These are phyloP conservation scores for Eudorina sp. DNA, from an alignment of 139 green algal species.

Conservation along the genomic window DNA sequence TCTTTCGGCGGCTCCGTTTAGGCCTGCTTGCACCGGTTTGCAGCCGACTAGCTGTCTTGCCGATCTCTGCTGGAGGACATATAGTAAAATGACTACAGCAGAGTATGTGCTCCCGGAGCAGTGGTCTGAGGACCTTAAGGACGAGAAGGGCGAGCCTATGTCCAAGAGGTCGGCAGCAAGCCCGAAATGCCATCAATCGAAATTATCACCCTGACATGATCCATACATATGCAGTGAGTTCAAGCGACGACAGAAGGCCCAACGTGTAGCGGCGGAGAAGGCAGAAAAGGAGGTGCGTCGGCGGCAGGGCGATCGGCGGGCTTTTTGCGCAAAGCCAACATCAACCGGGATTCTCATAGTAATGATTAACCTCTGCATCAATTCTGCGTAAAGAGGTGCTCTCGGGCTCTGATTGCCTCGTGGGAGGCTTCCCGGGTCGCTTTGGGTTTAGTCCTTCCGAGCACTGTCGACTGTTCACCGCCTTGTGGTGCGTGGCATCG, in stretches of 20 bases:
- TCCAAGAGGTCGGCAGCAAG: conserved; percentile 85
- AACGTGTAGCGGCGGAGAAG: conserved; percentile 80
- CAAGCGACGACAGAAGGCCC: conserved; percentile 90
- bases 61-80: neutral
- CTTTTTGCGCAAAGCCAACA: neutral
- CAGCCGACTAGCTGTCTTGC: neutral
- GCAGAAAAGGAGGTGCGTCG: conserved; percentile 87
- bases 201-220: neutral
- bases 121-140: conserved; percentile 84
- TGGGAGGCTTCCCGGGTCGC: too few relatives aligned
- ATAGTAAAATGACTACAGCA: conserved; percentile 51
- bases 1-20: conserved; percentile 16
- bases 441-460: too few relatives aligned
- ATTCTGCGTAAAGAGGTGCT: too few relatives aligned
- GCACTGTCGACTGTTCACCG: too few relatives aligned
- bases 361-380: too few relatives aligned
- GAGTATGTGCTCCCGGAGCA: conserved; percentile 65
- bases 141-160: conserved; percentile 87
- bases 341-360: too few relatives aligned
- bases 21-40: neutral
- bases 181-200: neutral
- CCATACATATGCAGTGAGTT: conserved; percentile 81
- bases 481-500: too few relatives aligned
- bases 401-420: too few relatives aligned
- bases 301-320: conserved; percentile 7